These are phyloP conservation scores for Lipomyces sp. DNA, from an alignment of 805 yeast genomes.

Conservation along the genomic window DNA sequence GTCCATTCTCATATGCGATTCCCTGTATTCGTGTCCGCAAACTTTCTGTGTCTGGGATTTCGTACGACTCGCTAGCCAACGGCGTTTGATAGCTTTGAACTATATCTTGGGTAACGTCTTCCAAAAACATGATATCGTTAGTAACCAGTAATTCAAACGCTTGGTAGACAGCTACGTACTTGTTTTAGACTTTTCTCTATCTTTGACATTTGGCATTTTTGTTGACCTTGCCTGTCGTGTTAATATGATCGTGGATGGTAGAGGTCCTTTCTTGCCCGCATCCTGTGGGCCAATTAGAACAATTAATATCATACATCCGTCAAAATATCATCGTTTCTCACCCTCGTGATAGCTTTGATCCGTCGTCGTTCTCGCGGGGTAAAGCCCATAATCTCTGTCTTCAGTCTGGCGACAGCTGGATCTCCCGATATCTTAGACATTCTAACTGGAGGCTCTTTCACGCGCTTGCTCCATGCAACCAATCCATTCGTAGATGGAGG, in stretches of 20 bases:
- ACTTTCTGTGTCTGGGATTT: slow-evolving; percentile 75
- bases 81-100: slow-evolving; percentile 81
- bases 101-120: slow-evolving; percentile 85
- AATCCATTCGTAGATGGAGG: slow-evolving; percentile 53
- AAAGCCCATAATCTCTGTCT: slow-evolving; percentile 80
- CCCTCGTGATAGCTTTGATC: slow-evolving; percentile 68
- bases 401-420: slow-evolving; percentile 74
- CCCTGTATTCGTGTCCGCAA: slow-evolving; percentile 70
- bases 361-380: slow-evolving; percentile 82
- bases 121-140: neutral
- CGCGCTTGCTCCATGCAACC: slow-evolving; percentile 49
- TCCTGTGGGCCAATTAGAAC: slow-evolving; percentile 46
- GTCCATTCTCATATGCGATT: slow-evolving; percentile 83
- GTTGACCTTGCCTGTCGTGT: slow-evolving; percentile 61
- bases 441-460: slow-evolving; percentile 48
- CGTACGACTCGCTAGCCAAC: slow-evolving; percentile 69
- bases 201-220: slow-evolving; percentile 67
- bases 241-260: slow-evolving; percentile 38
- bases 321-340: slow-evolving; percentile 5
- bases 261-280: slow-evolving; percentile 64
- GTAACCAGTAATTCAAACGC: neutral
- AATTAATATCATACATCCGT: neutral
- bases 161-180: slow-evolving; percentile 6
- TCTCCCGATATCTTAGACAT: slow-evolving; percentile 40
- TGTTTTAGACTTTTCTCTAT: slow-evolving; percentile 35